Percentiles rank a stretch among this genome's conserved stretches.
Conservation (phyloP, 805 yeast genomes). For the Priceomyces haplophilus region DNA sequence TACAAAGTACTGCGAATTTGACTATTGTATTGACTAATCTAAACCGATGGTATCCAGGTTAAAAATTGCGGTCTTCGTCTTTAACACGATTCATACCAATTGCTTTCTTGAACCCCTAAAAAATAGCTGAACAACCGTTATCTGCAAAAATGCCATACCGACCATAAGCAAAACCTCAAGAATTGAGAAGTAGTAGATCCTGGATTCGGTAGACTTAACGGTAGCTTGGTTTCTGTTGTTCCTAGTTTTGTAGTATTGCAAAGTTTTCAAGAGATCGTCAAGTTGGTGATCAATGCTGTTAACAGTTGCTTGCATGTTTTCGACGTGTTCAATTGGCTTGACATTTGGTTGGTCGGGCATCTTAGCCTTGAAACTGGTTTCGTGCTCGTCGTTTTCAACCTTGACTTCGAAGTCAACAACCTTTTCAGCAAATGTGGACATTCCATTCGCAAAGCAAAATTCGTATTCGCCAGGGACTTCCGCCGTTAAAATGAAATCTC, state of each 20-base stretch:
- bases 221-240: constrained; percentile 89
- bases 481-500: constrained; percentile 72
- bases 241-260: constrained; percentile 86
- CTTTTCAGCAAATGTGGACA: constrained; percentile 80
- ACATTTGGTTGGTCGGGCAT: constrained; percentile 53
- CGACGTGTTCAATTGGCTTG: constrained; percentile 51
- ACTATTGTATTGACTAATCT: too few species aligned
- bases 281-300: constrained; percentile 59
- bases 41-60: too few species aligned
- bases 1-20: too few species aligned
- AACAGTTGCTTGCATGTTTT: constrained; percentile 52
- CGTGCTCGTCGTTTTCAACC: constrained; percentile 40
- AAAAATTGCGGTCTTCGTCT: too few species aligned
- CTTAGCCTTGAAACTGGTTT: constrained; percentile 49
- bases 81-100: constrained; percentile 48
- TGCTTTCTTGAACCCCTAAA: constrained; percentile 72
- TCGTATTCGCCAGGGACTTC: constrained; percentile 74
- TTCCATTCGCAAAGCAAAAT: constrained; percentile 79
- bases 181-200: constrained; percentile 74
- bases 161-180: constrained; percentile 71
- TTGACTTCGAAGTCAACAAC: constrained; percentile 79
- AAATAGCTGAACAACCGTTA: constrained; percentile 63
- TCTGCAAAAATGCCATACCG: constrained; percentile 69
- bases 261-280: constrained; percentile 51
- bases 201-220: constrained; percentile 72